A percentile compares a stretch with the other conserved stretches of the same genome.
Evolutionary conservation across 2,329 filamentous ascomycete genomes (phyloP).

Genomic region (Diplodia scrobiculata): DNA sequence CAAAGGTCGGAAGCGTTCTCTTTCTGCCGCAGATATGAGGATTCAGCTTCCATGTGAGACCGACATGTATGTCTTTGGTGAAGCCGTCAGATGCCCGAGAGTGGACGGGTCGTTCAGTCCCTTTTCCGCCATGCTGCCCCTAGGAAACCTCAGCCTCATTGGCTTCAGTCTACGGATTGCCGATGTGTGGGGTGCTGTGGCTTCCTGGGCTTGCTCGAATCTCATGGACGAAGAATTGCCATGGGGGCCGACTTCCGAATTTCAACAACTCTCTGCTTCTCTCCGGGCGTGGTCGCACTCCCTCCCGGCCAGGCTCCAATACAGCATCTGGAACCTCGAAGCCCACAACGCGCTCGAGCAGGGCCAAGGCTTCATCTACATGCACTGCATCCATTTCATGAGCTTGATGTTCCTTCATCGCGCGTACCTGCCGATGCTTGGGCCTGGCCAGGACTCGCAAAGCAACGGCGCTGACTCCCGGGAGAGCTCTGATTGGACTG

Average conservation of each 20-base stretch:
- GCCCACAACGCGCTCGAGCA: conserved; percentile 48
- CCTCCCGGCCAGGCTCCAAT: conserved; percentile 42
- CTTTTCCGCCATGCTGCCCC: conserved; percentile 37
- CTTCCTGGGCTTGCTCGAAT: conserved; percentile 46
- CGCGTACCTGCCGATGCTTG: conserved; percentile 45
- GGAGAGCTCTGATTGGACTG: conserved; percentile 36
- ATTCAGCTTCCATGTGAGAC: conserved; percentile 47
- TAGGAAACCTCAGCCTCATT: conserved; percentile 45
- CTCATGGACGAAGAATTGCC: conserved; percentile 43
- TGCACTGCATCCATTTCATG: conserved; percentile 49
- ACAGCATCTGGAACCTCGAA: conserved; percentile 45
- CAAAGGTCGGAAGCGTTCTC: conserved; percentile 44
- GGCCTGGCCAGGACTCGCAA: conserved; percentile 37
- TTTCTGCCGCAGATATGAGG: conserved; percentile 42
- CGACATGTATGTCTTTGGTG: conserved; percentile 46
- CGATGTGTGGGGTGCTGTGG: conserved; percentile 48
- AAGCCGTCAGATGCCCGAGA: conserved; percentile 42
- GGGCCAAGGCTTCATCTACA: conserved; percentile 48
- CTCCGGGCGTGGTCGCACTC: conserved; percentile 43
- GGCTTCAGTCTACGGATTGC: conserved; percentile 45
- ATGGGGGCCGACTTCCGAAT: conserved; percentile 43
- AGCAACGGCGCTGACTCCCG: not conserved
- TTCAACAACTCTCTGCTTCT: conserved; percentile 42
- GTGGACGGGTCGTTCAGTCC: conserved; percentile 40
- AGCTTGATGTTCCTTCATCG: conserved; percentile 48